Evolutionary conservation across 1,284 basidiomycete genomes (phyloP).

Genomic region (Malassezia obtusa): DNA sequence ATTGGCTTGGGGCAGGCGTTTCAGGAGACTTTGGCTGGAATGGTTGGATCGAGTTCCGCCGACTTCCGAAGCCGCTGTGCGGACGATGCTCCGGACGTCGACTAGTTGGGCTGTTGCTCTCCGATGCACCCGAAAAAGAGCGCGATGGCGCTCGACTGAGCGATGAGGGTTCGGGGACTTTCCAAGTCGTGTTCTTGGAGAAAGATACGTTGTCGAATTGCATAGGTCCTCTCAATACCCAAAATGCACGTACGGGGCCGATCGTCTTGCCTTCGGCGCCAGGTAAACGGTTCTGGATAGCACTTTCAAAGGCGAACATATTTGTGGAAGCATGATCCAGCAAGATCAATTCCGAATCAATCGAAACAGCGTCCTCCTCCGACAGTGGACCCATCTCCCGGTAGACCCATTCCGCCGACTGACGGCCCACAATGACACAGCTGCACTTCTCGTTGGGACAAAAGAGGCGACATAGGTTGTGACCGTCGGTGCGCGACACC

Average conservation of each 20-base stretch:
- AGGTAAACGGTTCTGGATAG: neutral
- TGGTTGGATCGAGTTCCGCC: neutral
- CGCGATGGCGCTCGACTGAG: neutral
- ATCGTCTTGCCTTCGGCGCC: neutral
- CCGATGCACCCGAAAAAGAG: neutral
- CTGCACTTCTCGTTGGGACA: slow-evolving; percentile 42
- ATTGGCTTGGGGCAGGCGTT: neutral
- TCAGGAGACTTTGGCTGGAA: neutral
- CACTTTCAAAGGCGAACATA: neutral
- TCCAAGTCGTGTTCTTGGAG: slow-evolving; percentile 36
- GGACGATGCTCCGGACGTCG: neutral
- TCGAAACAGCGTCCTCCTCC: slow-evolving; percentile 11
- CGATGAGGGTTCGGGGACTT: slow-evolving; percentile 3
- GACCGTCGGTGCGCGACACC: slow-evolving; percentile 28
- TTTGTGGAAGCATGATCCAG: neutral
- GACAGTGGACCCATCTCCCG: slow-evolving; percentile 38
- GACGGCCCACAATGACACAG: slow-evolving; percentile 30
- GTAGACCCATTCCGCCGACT: slow-evolving; percentile 29
- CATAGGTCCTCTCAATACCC: slow-evolving; percentile 34
- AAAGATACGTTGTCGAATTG: slow-evolving; percentile 45
- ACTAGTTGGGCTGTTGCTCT: neutral
- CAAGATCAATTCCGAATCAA: neutral
- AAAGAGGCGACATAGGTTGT: slow-evolving; percentile 36
- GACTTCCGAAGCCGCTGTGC: neutral
- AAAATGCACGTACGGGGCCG: slow-evolving; percentile 24